Evolutionary conservation across 2,329 filamentous ascomycete genomes (phyloP).

Genomic region (Gliomastix tumulicola): DNA sequence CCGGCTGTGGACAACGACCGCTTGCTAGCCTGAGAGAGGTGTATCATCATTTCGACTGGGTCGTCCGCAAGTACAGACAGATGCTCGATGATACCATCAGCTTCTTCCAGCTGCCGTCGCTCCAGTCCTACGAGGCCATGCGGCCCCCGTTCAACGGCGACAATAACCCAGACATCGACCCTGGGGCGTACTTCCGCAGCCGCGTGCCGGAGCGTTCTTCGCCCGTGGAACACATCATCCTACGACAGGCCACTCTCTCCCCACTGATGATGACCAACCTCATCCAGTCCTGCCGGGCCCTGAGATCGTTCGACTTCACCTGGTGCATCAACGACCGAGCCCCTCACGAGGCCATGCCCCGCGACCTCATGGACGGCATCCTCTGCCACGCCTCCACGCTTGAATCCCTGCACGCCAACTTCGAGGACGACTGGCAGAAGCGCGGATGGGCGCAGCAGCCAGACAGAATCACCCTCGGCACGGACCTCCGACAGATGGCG

Average conservation of each 20-base stretch:
- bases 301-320: not conserved
- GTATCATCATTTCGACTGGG: not conserved
- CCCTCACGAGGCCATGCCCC: not conserved
- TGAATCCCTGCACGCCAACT: slow-evolving; percentile 6
- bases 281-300: not conserved
- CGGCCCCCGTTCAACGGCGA: not conserved
- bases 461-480: not conserved
- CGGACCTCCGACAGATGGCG: not conserved
- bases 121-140: not conserved
- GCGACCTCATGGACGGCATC: slow-evolving; percentile 4
- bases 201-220: not conserved
- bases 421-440: slow-evolving; percentile 4
- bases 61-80: not conserved
- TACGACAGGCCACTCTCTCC: not conserved
- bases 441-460: not conserved
- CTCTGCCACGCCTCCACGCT: slow-evolving; percentile 3
- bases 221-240: not conserved
- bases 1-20: too few relatives aligned
- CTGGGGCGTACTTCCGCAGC: too few relatives aligned
- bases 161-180: not conserved
- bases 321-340: not conserved
- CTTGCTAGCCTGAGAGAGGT: not conserved
- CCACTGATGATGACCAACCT: not conserved
- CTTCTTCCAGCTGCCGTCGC: not conserved
- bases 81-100: too few relatives aligned